These are phyloP conservation scores for Candida quercuum DNA, from an alignment of 805 yeast species.

Conservation along the genomic window DNA sequence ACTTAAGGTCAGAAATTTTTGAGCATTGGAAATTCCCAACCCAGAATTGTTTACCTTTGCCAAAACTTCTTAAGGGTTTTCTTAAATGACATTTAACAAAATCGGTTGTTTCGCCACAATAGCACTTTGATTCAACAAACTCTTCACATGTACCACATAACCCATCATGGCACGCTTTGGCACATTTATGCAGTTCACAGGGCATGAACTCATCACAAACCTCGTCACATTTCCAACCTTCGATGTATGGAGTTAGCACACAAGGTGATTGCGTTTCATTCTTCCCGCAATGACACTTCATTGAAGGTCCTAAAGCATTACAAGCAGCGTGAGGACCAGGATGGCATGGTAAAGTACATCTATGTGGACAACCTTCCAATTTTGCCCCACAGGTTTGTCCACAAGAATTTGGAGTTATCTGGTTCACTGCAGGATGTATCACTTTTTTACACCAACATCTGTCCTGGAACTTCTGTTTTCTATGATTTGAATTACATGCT, in stretches of 20 bases:
- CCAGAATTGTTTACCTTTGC: constrained; percentile 31
- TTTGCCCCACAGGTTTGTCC: constrained; percentile 72
- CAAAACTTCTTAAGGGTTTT: constrained; percentile 30
- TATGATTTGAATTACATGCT: constrained; percentile 53
- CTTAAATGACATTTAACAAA: constrained; percentile 40
- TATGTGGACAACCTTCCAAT: constrained; percentile 59
- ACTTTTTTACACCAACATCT: constrained; percentile 89
- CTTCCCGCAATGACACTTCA: constrained; percentile 73
- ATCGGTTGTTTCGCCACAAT: constrained; percentile 60
- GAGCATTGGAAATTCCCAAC: constrained; percentile 49
- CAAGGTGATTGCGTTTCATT: constrained; percentile 64
- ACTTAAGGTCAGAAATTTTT: constrained; percentile 36
- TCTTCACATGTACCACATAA: constrained; percentile 72
- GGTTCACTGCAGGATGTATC: constrained; percentile 55
- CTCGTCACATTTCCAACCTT: constrained; percentile 64
- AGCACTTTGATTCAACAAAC: constrained; percentile 48
- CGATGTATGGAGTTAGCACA: constrained; percentile 58
- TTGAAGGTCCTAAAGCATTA: constrained; percentile 68
- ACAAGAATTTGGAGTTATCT: constrained; percentile 75
- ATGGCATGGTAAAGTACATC: constrained; percentile 73
- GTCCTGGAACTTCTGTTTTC: constrained; percentile 47
- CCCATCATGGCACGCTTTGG: constrained; percentile 66
- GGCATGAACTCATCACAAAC: constrained; percentile 61
- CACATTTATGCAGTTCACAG: constrained; percentile 67
- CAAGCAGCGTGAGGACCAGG: constrained; percentile 87